A percentile compares a stretch with the other conserved stretches of the same genome.
phyloP scores from a whole-genome alignment of 2,329 filamentous ascomycete genomes.

The Fusarium dlaminii region DNA sequence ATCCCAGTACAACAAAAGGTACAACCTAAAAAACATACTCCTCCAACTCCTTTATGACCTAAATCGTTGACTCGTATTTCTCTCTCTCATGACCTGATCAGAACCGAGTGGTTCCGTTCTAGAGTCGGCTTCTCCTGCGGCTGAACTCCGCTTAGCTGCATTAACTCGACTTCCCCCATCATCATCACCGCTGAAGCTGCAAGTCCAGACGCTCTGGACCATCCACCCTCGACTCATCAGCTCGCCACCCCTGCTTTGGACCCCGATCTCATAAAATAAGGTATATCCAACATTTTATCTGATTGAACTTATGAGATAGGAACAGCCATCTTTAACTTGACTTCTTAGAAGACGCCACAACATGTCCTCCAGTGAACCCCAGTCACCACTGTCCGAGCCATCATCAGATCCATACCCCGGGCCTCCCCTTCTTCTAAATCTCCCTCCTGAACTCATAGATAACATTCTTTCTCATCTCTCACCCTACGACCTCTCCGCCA shows the following conservation, averaged over 20 bases:
- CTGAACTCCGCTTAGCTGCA: slow-evolving; percentile 26
- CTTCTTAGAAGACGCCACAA: not conserved
- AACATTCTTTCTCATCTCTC: slow-evolving; percentile 74
- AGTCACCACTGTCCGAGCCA: not conserved
- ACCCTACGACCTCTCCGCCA: slow-evolving; percentile 68
- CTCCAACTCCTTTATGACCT: too few relatives aligned
- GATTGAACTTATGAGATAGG: slow-evolving; percentile 1
- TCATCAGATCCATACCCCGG: not conserved
- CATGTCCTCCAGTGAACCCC: not conserved
- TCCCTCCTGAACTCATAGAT: slow-evolving; percentile 81
- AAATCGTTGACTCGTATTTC: not conserved
- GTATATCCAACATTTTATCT: not conserved
- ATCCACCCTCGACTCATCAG: slow-evolving; percentile 8
- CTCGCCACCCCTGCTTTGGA: not conserved
- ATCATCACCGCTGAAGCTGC: not conserved
- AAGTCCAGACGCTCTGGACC: slow-evolving; percentile 8
- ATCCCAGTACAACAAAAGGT: not conserved
- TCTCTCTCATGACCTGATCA: not conserved
- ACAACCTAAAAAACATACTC: not conserved
- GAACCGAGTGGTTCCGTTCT: not conserved
- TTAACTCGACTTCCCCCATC: not conserved
- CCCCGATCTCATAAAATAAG: not conserved
- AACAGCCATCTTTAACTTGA: not conserved
- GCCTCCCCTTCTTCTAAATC: slow-evolving; percentile 54
- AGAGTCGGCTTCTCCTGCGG: not conserved